Conservation (phyloP, 2,329 filamentous ascomycete species). For the Phialemonium atrogriseum region DNA sequence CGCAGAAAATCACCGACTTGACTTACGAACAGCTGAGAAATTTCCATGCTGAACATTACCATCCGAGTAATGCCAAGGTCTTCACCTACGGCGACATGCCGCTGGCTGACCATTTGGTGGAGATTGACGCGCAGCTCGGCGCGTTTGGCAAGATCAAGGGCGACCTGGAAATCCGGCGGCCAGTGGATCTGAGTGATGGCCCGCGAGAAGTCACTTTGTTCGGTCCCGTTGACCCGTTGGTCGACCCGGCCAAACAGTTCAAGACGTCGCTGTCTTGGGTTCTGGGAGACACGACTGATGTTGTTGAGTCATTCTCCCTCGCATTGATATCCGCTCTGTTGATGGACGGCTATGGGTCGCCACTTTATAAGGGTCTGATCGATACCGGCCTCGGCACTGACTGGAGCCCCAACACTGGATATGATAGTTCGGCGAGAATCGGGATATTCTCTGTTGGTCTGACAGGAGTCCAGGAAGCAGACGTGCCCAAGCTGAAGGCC, state of each 20-base stretch:
- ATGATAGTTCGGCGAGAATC: slow-evolving; percentile 67
- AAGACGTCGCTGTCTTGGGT: slow-evolving; percentile 95
- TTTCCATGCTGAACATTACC: slow-evolving; percentile 90
- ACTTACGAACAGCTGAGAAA: slow-evolving; percentile 83
- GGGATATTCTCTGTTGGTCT: slow-evolving; percentile 87
- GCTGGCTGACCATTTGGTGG: slow-evolving; percentile 68
- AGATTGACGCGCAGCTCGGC: slow-evolving; percentile 67
- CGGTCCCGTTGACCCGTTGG: slow-evolving; percentile 80
- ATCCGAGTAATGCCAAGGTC: slow-evolving; percentile 94
- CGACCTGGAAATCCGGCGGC: slow-evolving; percentile 67
- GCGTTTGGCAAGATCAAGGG: slow-evolving; percentile 63
- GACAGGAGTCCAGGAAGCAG: slow-evolving; percentile 76
- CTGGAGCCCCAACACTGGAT: slow-evolving; percentile 91
- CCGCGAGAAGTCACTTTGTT: slow-evolving; percentile 62
- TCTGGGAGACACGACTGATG: slow-evolving; percentile 71
- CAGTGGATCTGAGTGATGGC: slow-evolving; percentile 60
- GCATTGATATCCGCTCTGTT: slow-evolving; percentile 75
- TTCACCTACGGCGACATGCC: slow-evolving; percentile 95
- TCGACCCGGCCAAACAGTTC: slow-evolving; percentile 77
- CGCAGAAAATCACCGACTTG: slow-evolving; percentile 89
- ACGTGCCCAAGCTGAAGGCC: slow-evolving; percentile 69
- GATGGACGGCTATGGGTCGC: slow-evolving; percentile 92
- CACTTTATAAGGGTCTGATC: slow-evolving; percentile 80
- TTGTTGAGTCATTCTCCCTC: slow-evolving; percentile 82
- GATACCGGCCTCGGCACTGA: slow-evolving; percentile 86